These are phyloP conservation scores for Mortierella sp. DNA, from an alignment of 371 early-diverging fungal genomes.

Conservation along the genomic window DNA sequence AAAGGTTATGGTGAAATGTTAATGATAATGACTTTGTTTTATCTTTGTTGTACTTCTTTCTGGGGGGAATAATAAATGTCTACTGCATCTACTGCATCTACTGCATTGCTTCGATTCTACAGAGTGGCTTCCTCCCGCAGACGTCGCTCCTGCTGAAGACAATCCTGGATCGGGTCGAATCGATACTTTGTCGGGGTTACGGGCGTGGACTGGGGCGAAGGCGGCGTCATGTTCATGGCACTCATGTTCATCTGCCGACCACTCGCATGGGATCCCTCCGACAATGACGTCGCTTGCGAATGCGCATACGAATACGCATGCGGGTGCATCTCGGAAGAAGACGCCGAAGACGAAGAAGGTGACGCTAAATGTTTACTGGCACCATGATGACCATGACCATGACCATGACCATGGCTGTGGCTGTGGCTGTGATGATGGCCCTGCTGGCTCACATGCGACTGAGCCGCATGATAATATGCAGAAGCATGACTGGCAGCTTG, in stretches of 20 bases:
- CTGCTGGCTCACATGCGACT: slow-evolving; percentile 1
- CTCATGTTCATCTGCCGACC: slow-evolving; percentile 6
- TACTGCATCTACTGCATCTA: slow-evolving; percentile 1
- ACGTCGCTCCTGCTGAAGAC: slow-evolving; percentile 41
- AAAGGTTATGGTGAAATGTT: too few relatives aligned
- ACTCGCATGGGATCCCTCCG: slow-evolving; percentile 2
- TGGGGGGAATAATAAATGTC: too few relatives aligned
- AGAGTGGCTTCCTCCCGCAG: slow-evolving; percentile 35
- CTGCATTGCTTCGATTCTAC: background rate
- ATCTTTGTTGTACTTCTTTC: too few relatives aligned
- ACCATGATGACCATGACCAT: background rate
- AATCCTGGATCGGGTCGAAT: slow-evolving; percentile 50
- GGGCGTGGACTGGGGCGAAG: slow-evolving; percentile 43
- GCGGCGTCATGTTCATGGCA: slow-evolving; percentile 17
- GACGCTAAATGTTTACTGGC: slow-evolving; percentile 13
- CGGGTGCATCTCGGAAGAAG: slow-evolving; percentile 19
- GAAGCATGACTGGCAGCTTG: slow-evolving; percentile 21
- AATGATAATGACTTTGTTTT: too few relatives aligned
- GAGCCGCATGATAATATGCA: slow-evolving; percentile 29
- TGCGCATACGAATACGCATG: slow-evolving; percentile 29
- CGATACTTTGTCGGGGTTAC: slow-evolving; percentile 46
- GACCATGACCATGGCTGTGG: background rate
- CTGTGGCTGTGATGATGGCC: too few relatives aligned
- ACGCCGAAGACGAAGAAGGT: slow-evolving; percentile 20
- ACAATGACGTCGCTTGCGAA: slow-evolving; percentile 5